These are phyloP conservation scores for Pichia nanzhaoensis DNA, from an alignment of 805 yeast species.

Conservation along the genomic window DNA sequence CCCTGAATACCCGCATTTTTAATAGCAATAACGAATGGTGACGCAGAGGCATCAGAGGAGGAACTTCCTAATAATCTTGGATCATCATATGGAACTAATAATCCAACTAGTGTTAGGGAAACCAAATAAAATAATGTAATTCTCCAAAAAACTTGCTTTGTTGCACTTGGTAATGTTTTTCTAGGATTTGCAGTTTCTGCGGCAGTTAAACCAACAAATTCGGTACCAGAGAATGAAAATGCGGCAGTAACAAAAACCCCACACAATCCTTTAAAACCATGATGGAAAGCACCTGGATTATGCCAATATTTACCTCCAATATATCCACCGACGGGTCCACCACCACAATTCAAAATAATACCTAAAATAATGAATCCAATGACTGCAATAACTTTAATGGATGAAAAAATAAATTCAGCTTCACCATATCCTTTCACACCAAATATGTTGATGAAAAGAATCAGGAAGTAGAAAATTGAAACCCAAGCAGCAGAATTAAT, in stretches of 20 bases:
- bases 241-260: conserved; percentile 54
- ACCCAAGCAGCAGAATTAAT: conserved; percentile 48
- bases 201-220: conserved; percentile 53
- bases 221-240: conserved; percentile 59
- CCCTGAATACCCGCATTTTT: conserved; percentile 54
- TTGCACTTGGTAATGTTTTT: conserved; percentile 52
- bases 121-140: conserved; percentile 47
- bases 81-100: conserved; percentile 50
- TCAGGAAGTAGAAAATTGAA: conserved; percentile 43
- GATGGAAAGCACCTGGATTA: conserved; percentile 46
- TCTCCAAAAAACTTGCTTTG: conserved; percentile 57
- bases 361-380: conserved; percentile 49
- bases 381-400: conserved; percentile 48
- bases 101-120: conserved; percentile 42
- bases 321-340: conserved; percentile 51
- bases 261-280: conserved; percentile 53
- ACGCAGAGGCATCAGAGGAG: conserved; percentile 50
- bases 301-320: conserved; percentile 56
- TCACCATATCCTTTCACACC: conserved; percentile 64
- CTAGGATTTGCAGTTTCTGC: conserved; percentile 56
- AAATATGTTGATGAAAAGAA: conserved; percentile 44
- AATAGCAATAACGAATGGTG: conserved; percentile 74
- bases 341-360: conserved; percentile 49
- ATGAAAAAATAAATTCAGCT: conserved; percentile 50
- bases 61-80: conserved; percentile 39